Conservation (phyloP, 1,139 yeast species). For the Hanseniaspora gamundiae region DNA sequence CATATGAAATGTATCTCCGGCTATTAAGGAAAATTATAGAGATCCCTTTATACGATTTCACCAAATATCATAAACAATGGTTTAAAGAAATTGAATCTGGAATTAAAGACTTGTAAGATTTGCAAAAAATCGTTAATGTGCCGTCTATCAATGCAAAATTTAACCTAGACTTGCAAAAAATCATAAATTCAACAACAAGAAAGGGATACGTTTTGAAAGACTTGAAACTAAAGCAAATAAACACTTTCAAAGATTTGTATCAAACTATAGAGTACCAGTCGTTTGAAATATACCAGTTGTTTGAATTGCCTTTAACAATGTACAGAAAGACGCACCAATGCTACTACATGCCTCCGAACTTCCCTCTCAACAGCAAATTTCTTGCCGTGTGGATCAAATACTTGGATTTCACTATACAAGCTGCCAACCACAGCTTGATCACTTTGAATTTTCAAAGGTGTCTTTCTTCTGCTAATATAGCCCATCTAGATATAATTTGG, state of each 20-base stretch:
- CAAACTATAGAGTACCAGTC: constrained; percentile 22
- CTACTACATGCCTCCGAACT: constrained; percentile 19
- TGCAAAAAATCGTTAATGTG: constrained; percentile 17
- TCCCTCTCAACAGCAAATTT: constrained; percentile 15
- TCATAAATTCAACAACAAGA: constrained; percentile 14
- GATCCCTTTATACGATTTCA: constrained; percentile 68
- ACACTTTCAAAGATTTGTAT: constrained; percentile 22
- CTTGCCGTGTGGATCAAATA: constrained; percentile 20
- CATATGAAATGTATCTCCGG: constrained; percentile 30
- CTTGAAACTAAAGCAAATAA: constrained; percentile 19
- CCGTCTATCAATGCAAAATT: constrained; percentile 23
- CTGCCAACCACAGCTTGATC: constrained; percentile 13
- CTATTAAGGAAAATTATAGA: constrained; percentile 51
- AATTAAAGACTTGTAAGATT: constrained; percentile 24
- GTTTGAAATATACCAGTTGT: constrained; percentile 19
- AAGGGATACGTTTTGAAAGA: constrained; percentile 21
- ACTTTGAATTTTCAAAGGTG: constrained; percentile 24
- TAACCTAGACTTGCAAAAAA: constrained; percentile 17
- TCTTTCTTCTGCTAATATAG: constrained; percentile 14
- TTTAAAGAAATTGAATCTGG: constrained; percentile 30
- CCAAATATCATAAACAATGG: constrained; percentile 41
- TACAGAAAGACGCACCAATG: constrained; percentile 9
- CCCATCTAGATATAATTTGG: constrained; percentile 23
- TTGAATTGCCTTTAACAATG: constrained; percentile 19
- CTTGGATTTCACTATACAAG: constrained; percentile 17